Conservation (phyloP, 2,329 filamentous ascomycete genomes). For the Xylariales sp. region DNA sequence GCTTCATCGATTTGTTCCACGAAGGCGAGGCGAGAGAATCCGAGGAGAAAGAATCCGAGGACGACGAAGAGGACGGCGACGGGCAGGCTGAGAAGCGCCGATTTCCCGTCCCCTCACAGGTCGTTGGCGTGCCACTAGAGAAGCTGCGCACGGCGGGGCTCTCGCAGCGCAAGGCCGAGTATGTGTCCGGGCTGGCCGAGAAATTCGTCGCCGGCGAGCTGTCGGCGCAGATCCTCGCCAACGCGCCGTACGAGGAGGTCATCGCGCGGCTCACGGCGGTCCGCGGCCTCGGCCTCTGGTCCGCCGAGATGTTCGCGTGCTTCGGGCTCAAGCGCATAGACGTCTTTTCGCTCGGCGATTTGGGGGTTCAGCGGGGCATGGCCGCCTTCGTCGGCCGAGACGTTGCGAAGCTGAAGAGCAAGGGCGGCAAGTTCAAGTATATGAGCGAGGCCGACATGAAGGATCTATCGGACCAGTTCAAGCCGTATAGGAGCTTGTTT, state of each 20-base stretch:
- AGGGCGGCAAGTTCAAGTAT: slow-evolving; percentile 95
- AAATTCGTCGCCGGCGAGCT: slow-evolving; percentile 83
- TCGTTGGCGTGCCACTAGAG: slow-evolving; percentile 71
- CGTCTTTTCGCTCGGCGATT: slow-evolving; percentile 90
- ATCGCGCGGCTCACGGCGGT: slow-evolving; percentile 86
- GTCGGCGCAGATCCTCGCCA: slow-evolving; percentile 78
- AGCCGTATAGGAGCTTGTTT: slow-evolving; percentile 89
- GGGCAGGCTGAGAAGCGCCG: slow-evolving; percentile 24
- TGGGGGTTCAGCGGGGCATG: slow-evolving; percentile 95
- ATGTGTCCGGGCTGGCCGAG: slow-evolving; percentile 84
- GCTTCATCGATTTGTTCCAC: slow-evolving; percentile 80
- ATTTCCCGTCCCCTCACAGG: slow-evolving; percentile 83
- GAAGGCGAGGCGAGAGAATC: slow-evolving; percentile 42
- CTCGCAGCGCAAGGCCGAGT: slow-evolving; percentile 95
- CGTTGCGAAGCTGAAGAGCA: slow-evolving; percentile 81
- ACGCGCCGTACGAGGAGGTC: slow-evolving; percentile 86
- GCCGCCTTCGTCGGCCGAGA: slow-evolving; percentile 87
- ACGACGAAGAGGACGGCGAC: slow-evolving; percentile 11
- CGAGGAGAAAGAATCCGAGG: slow-evolving; percentile 17
- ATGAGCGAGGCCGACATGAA: slow-evolving; percentile 95
- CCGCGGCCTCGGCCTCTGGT: slow-evolving; percentile 88
- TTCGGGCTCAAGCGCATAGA: slow-evolving; percentile 96
- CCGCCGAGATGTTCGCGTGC: slow-evolving; percentile 97
- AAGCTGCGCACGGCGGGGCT: slow-evolving; percentile 85
- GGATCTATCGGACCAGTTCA: slow-evolving; percentile 81